These are phyloP conservation scores for Suhomyces coccinellae DNA, from an alignment of 1,139 yeast species.

Conservation along the genomic window DNA sequence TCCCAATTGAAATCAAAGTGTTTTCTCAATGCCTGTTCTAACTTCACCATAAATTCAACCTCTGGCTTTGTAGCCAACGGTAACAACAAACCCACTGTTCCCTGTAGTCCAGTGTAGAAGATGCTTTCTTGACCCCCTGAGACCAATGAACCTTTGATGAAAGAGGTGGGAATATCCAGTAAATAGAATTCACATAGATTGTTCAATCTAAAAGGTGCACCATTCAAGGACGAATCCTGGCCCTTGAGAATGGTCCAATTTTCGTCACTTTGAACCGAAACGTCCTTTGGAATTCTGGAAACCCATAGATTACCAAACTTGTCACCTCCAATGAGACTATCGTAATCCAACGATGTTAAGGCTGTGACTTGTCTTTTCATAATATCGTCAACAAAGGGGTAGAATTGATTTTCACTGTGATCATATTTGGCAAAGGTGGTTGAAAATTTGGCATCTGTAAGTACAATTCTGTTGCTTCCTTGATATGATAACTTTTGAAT, in stretches of 20 bases:
- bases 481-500: constrained; percentile 55
- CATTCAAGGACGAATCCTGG: constrained; percentile 46
- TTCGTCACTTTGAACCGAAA: constrained; percentile 48
- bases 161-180: constrained; percentile 69
- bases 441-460: constrained; percentile 69
- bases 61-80: constrained; percentile 71
- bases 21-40: constrained; percentile 53
- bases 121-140: constrained; percentile 68
- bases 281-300: constrained; percentile 54
- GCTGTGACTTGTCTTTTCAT: constrained; percentile 67
- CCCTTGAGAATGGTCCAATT: constrained; percentile 48
- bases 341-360: constrained; percentile 61
- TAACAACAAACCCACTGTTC: constrained; percentile 70
- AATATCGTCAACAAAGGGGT: constrained; percentile 70
- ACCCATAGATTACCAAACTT: constrained; percentile 80
- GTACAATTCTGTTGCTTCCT: constrained; percentile 57
- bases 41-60: constrained; percentile 53
- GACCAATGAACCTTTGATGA: constrained; percentile 53
- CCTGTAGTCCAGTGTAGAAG: constrained; percentile 75
- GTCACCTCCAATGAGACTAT: constrained; percentile 85
- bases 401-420: constrained; percentile 48
- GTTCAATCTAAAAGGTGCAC: constrained; percentile 54
- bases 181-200: constrained; percentile 61
- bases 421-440: constrained; percentile 60
- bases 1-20: constrained; percentile 29